Conservation (phyloP, 228 moss, liverwort and hornwort species). For the Sphagnum magellanicum region DNA sequence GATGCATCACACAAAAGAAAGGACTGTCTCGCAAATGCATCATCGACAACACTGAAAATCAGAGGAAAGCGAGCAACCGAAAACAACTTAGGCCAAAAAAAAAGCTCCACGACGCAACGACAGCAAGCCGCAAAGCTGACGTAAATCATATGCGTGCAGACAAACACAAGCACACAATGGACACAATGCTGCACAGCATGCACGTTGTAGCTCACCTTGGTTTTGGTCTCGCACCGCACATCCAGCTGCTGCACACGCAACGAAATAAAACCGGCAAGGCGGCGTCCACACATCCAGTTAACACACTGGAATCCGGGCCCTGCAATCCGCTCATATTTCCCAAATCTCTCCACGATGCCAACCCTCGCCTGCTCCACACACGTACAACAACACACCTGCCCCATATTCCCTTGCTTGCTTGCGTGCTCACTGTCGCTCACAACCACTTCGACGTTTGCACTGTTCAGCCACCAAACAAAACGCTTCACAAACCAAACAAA, state of each 20-base stretch:
- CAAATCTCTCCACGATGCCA: conserved; percentile 25
- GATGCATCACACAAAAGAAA: no score
- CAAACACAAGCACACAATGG: no score
- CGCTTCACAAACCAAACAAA: no score
- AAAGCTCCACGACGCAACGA: no score
- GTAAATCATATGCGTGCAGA: no score
- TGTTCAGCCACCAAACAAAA: no score
- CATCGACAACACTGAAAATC: no score
- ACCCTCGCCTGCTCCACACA: conserved; percentile 30
- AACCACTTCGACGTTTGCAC: no score
- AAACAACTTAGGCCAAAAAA: no score
- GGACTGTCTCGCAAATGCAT: no score
- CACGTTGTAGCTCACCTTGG: conserved; percentile 16
- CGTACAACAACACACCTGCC: conserved; percentile 20
- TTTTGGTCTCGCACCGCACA: conserved; percentile 42
- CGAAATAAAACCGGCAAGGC: conserved; percentile 25
- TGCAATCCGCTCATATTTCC: conserved; percentile 19
- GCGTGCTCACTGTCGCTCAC: neutral
- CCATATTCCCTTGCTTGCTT: conserved; percentile 8
- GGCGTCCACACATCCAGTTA: conserved; percentile 24
- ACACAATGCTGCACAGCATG: neutral
- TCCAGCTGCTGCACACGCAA: conserved; percentile 41
- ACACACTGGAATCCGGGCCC: conserved; percentile 29
- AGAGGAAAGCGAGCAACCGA: no score
- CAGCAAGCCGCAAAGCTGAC: no score